A percentile compares a stretch with the other conserved stretches of the same genome.
Conservation (phyloP, 2,329 filamentous ascomycete genomes). For the Zymoseptoria ardabiliae region DNA sequence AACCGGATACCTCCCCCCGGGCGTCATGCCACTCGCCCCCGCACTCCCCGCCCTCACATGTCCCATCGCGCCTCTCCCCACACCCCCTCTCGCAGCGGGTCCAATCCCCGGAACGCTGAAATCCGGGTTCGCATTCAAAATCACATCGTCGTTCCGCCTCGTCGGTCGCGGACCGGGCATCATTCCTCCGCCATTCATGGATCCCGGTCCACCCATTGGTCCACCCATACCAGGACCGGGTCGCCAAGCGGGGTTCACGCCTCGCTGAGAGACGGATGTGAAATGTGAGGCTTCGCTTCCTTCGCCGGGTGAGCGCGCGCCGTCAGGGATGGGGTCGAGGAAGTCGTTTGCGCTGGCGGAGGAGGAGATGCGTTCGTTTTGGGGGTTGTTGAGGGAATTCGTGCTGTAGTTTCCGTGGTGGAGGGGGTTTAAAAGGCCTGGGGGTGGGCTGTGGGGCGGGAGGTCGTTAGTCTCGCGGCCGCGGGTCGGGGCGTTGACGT, state of each 20-base stretch:
- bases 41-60: background rate
- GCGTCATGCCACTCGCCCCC: conserved; percentile 20
- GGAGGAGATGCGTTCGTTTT: conserved; percentile 58
- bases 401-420: background rate
- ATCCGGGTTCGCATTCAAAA: conserved; percentile 76
- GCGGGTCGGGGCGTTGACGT: background rate
- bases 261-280: conserved; percentile 82
- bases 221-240: conserved; percentile 21
- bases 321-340: conserved; percentile 58
- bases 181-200: conserved; percentile 3
- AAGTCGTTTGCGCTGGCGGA: conserved; percentile 35
- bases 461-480: background rate
- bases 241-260: conserved; percentile 85
- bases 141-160: conserved; percentile 56
- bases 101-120: conserved; percentile 60
- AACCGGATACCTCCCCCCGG: conserved; percentile 26
- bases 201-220: conserved; percentile 3
- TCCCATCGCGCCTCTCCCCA: conserved; percentile 6
- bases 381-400: conserved; percentile 25
- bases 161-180: conserved; percentile 31
- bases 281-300: conserved; percentile 74
- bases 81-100: conserved; percentile 26
- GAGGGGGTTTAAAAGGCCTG: conserved; percentile 10
- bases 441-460: conserved; percentile 1
- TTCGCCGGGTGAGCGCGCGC: conserved; percentile 55